A percentile compares a stretch with the other conserved stretches of the same genome.
phyloP scores from a whole-genome alignment of 2,329 filamentous ascomycete genomes.

The Fusarium sp. region DNA sequence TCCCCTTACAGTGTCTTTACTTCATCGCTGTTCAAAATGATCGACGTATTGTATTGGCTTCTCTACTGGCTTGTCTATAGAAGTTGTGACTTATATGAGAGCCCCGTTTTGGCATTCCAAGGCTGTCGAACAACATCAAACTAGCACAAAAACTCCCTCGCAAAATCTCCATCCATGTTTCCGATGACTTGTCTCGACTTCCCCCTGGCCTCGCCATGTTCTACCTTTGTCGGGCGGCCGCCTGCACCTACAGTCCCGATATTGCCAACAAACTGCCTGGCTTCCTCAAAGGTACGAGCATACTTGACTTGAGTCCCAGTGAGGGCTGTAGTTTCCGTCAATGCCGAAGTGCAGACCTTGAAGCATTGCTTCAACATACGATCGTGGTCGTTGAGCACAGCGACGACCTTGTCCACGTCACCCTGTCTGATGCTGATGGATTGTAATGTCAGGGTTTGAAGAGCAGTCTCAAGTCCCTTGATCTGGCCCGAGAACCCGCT shows the following conservation, averaged over 20 bases:
- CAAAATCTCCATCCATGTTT: neutral
- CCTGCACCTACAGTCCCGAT: neutral
- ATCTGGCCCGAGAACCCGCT: neutral
- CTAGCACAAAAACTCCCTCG: neutral
- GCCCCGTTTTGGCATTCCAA: too few relatives aligned
- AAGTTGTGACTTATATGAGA: too few relatives aligned
- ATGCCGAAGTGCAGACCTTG: neutral
- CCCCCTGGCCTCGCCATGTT: neutral
- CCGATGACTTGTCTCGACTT: neutral
- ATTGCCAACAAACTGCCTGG: neutral
- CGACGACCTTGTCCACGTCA: neutral
- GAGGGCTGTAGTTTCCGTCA: neutral
- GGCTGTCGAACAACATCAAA: too few relatives aligned
- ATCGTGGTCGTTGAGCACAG: neutral
- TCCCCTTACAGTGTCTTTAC: too few relatives aligned
- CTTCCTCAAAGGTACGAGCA: neutral
- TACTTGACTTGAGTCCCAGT: neutral
- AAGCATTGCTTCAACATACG: neutral
- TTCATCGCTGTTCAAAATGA: too few relatives aligned
- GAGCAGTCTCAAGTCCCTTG: neutral
- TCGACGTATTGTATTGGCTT: too few relatives aligned
- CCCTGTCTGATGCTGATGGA: neutral
- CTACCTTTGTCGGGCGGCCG: neutral
- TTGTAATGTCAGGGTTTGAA: neutral
- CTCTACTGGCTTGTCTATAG: too few relatives aligned